A percentile compares a stretch with the other conserved stretches of the same genome.
Conservation (phyloP, 2,329 filamentous ascomycete genomes). For the Thermothelomyces thermophilus region DNA sequence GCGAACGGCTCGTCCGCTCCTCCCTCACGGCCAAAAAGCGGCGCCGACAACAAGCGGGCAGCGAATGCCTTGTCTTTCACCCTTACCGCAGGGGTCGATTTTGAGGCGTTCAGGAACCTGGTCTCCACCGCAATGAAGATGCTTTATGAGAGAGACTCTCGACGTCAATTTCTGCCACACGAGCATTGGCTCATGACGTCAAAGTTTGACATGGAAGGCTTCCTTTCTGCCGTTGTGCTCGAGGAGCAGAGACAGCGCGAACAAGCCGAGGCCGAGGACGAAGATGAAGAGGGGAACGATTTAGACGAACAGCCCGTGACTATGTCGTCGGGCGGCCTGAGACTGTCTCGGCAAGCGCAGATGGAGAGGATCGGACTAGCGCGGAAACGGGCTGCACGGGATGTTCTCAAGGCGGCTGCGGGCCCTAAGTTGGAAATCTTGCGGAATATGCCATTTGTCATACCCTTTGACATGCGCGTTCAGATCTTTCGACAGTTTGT, state of each 20-base stretch:
- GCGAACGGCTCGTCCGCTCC: slow-evolving; percentile 2
- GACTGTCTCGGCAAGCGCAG: slow-evolving; percentile 55
- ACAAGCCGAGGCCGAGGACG: slow-evolving; percentile 53
- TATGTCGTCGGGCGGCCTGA: slow-evolving; percentile 45
- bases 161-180: slow-evolving; percentile 73
- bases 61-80: slow-evolving; percentile 29
- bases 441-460: slow-evolving; percentile 94
- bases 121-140: slow-evolving; percentile 76
- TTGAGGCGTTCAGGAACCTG: slow-evolving; percentile 71
- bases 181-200: slow-evolving; percentile 91
- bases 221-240: slow-evolving; percentile 76
- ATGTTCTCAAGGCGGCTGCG: slow-evolving; percentile 68
- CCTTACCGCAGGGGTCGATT: slow-evolving; percentile 61
- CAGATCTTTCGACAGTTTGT: slow-evolving; percentile 93
- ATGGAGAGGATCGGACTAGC: slow-evolving; percentile 57
- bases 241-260: slow-evolving; percentile 79
- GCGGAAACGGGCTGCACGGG: slow-evolving; percentile 60
- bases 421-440: slow-evolving; percentile 84
- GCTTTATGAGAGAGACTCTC: slow-evolving; percentile 88
- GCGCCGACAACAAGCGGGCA: background rate
- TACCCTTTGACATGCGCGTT: slow-evolving; percentile 86
- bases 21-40: background rate
- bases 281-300: slow-evolving; percentile 34
- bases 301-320: slow-evolving; percentile 18
- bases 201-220: slow-evolving; percentile 81